A percentile compares a stretch with the other conserved stretches of the same genome.
phyloP scores from a whole-genome alignment of 768 basidiomycete species.

The Lyophyllum atratum region DNA sequence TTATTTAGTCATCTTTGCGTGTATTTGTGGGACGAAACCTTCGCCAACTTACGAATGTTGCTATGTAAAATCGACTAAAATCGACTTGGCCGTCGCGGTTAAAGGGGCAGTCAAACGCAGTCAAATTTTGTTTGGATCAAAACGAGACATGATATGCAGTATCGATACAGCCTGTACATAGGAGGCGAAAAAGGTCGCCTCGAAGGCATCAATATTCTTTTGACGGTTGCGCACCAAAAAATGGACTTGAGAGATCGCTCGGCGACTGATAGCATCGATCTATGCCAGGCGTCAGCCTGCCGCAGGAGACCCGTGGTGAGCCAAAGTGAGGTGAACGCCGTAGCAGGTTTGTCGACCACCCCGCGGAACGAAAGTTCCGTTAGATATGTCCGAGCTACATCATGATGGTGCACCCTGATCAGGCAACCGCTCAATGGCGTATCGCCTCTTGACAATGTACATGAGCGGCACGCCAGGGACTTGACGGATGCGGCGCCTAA shows the following conservation, averaged over 20 bases:
- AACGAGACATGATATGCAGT: not conserved
- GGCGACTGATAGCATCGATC: not conserved
- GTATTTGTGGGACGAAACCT: no score
- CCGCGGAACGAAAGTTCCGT: not conserved
- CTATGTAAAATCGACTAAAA: not conserved
- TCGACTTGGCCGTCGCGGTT: not conserved
- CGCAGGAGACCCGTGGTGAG: not conserved
- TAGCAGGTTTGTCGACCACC: not conserved
- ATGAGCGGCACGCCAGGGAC: conserved; percentile 93
- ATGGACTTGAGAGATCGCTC: not conserved
- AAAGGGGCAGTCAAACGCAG: not conserved
- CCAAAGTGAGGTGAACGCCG: not conserved
- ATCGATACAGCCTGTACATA: not conserved
- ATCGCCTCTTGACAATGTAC: conserved; percentile 92
- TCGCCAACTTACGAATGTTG: no score
- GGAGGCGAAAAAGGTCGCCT: not conserved
- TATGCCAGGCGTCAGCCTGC: not conserved
- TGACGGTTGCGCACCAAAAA: not conserved
- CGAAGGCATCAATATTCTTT: not conserved
- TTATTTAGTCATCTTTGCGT: conserved; percentile 6
- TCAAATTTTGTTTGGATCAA: not conserved
- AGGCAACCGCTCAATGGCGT: conserved; percentile 93
- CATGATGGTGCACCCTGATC: conserved; percentile 87
- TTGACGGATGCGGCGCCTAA: conserved; percentile 89
- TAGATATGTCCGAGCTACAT: not conserved